phyloP scores from a whole-genome alignment of 306 rosid genomes.

The Carpinus viminea region DNA sequence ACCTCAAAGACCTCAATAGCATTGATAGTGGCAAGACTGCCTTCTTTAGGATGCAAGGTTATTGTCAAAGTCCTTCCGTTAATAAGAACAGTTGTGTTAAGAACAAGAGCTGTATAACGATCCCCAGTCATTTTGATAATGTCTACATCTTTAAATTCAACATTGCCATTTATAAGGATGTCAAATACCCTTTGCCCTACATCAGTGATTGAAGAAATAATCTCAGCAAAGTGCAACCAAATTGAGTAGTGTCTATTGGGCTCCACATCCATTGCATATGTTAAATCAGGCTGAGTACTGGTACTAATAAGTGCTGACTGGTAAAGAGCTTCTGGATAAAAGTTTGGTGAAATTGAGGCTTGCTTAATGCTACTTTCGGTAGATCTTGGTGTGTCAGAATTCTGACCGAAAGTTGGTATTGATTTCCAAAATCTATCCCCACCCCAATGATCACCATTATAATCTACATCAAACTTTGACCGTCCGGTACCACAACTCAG shows the following conservation, averaged over 20 bases:
- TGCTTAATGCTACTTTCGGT: slow-evolving; percentile 64
- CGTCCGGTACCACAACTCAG: slow-evolving; percentile 77
- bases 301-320: slow-evolving; percentile 70
- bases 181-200: slow-evolving; percentile 80
- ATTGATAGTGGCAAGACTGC: slow-evolving; percentile 63
- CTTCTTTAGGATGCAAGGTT: slow-evolving; percentile 59
- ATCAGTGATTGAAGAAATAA: slow-evolving; percentile 54
- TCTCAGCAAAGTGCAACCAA: slow-evolving; percentile 95
- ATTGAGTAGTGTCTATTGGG: slow-evolving; percentile 89
- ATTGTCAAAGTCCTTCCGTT: slow-evolving; percentile 79
- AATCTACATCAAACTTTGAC: slow-evolving; percentile 73
- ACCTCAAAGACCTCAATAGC: slow-evolving; percentile 89
- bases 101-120: slow-evolving; percentile 74
- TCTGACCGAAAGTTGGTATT: slow-evolving; percentile 52
- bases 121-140: slow-evolving; percentile 71
- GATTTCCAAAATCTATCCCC: slow-evolving; percentile 90
- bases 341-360: slow-evolving; percentile 73
- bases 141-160: slow-evolving; percentile 55
- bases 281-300: slow-evolving; percentile 62
- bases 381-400: slow-evolving; percentile 61
- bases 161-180: slow-evolving; percentile 67
- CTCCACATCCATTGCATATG: slow-evolving; percentile 74
- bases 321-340: slow-evolving; percentile 85
- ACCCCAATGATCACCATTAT: slow-evolving; percentile 61
- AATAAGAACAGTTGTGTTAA: slow-evolving; percentile 67